phyloP scores from a whole-genome alignment of 2,329 filamentous ascomycete genomes.

The Verticillium tricorpus region DNA sequence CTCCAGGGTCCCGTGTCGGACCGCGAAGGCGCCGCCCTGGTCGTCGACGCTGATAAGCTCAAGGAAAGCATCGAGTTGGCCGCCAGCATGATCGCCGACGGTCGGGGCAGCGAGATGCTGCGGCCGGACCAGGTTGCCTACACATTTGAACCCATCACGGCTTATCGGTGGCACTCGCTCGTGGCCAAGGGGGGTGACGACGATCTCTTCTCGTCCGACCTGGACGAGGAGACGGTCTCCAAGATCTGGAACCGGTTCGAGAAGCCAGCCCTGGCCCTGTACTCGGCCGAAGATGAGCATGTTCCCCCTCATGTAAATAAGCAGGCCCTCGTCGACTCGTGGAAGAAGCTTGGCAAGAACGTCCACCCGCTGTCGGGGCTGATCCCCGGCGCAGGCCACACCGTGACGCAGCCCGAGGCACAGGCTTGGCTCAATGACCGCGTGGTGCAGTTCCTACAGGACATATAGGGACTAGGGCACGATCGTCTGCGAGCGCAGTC shows the following conservation, averaged over 20 bases:
- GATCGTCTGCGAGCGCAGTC: not conserved
- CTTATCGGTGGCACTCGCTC: slow-evolving; percentile 48
- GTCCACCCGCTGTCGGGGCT: slow-evolving; percentile 47
- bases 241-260: slow-evolving; percentile 62
- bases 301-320: slow-evolving; percentile 57
- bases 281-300: slow-evolving; percentile 62
- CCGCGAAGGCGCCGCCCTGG: slow-evolving; percentile 54
- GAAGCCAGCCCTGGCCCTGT: slow-evolving; percentile 59
- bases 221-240: slow-evolving; percentile 51
- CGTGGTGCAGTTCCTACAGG: slow-evolving; percentile 40
- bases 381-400: slow-evolving; percentile 49
- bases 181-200: slow-evolving; percentile 60
- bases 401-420: slow-evolving; percentile 39
- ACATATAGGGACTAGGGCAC: not conserved
- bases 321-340: slow-evolving; percentile 50
- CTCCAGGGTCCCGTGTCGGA: slow-evolving; percentile 79
- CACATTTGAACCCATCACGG: slow-evolving; percentile 38
- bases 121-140: not conserved
- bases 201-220: slow-evolving; percentile 82
- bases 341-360: slow-evolving; percentile 41
- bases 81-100: slow-evolving; percentile 48
- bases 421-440: slow-evolving; percentile 45
- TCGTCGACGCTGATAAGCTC: slow-evolving; percentile 38
- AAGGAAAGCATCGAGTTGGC: slow-evolving; percentile 44
- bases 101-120: slow-evolving; percentile 50